Conservation (phyloP, 345 rosid genomes). For the Viola odorata region DNA sequence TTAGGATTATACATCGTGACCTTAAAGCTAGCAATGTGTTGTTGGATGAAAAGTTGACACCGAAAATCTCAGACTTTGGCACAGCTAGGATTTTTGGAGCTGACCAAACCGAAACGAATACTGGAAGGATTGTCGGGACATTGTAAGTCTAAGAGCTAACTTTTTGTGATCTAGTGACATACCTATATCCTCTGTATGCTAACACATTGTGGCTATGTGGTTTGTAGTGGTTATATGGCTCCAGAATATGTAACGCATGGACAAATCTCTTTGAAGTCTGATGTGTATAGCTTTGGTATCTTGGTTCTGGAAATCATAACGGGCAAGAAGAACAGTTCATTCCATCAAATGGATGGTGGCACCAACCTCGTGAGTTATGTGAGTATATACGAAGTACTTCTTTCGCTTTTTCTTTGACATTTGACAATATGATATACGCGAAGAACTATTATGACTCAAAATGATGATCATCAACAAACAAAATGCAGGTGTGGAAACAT, state of each 20-base stretch:
- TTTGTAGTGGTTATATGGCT: slow-evolving; percentile 1
- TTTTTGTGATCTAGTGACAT: no score
- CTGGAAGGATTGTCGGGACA: slow-evolving; percentile 34
- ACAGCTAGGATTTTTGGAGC: slow-evolving; percentile 34
- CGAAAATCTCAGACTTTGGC: slow-evolving; percentile 43
- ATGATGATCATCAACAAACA: not conserved
- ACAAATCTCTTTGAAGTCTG: not conserved
- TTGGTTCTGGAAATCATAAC: slow-evolving; percentile 25
- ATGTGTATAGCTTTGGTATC: slow-evolving; percentile 21
- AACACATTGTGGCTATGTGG: slow-evolving; percentile 16
- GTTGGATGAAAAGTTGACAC: slow-evolving; percentile 25
- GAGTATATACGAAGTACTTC: not conserved
- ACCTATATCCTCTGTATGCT: not conserved
- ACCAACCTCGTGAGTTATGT: slow-evolving; percentile 17
- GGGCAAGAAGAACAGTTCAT: slow-evolving; percentile 1
- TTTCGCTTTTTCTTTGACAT: not conserved
- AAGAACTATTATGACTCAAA: not conserved
- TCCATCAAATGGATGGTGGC: not conserved
- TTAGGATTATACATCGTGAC: no score
- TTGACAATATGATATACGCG: not conserved
- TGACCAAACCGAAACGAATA: slow-evolving; percentile 34
- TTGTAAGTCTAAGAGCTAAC: no score
- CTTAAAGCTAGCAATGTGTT: not conserved
- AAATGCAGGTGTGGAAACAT: slow-evolving; percentile 22
- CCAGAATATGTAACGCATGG: not conserved